phyloP scores from a whole-genome alignment of 345 rosid genomes.

The Chamaenerion angustifolium region DNA sequence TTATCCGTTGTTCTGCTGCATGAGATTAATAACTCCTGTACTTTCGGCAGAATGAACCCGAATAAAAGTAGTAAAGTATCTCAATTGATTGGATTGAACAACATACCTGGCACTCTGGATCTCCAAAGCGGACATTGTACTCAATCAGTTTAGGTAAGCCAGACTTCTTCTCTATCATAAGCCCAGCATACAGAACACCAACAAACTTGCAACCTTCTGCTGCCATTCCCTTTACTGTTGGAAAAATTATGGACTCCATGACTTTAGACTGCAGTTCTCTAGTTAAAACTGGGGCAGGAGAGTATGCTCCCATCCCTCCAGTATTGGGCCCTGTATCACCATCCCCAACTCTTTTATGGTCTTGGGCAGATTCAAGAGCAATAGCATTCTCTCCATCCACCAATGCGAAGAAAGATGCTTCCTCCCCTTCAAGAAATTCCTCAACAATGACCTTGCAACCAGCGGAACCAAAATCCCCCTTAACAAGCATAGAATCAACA shows the following conservation, averaged over 20 bases:
- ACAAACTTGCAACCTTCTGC: slow-evolving; percentile 86
- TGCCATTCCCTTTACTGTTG: slow-evolving; percentile 87
- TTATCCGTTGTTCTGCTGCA: no score
- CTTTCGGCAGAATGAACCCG: no score
- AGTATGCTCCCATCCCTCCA: slow-evolving; percentile 98
- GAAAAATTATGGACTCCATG: slow-evolving; percentile 74
- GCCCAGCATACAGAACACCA: slow-evolving; percentile 85
- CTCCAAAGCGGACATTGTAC: slow-evolving; percentile 96
- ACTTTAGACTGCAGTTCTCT: slow-evolving; percentile 54
- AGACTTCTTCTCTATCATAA: slow-evolving; percentile 87
- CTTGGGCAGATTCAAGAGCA: slow-evolving; percentile 89
- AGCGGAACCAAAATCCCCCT: slow-evolving; percentile 75
- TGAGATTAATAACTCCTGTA: no score
- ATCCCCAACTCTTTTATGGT: slow-evolving; percentile 93
- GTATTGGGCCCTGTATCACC: slow-evolving; percentile 94
- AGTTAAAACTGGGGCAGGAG: slow-evolving; percentile 78
- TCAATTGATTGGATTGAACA: not conserved
- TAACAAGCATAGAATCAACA: slow-evolving; percentile 75
- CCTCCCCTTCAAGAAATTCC: slow-evolving; percentile 89
- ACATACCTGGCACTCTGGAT: slow-evolving; percentile 92
- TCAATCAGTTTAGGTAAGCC: slow-evolving; percentile 93
- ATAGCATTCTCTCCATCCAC: slow-evolving; percentile 93
- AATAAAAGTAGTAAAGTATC: not conserved
- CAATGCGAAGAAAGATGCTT: slow-evolving; percentile 83
- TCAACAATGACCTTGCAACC: slow-evolving; percentile 64